These are phyloP conservation scores for Colletotrichum phormii DNA, from an alignment of 2,329 filamentous ascomycete species.

Conservation along the genomic window DNA sequence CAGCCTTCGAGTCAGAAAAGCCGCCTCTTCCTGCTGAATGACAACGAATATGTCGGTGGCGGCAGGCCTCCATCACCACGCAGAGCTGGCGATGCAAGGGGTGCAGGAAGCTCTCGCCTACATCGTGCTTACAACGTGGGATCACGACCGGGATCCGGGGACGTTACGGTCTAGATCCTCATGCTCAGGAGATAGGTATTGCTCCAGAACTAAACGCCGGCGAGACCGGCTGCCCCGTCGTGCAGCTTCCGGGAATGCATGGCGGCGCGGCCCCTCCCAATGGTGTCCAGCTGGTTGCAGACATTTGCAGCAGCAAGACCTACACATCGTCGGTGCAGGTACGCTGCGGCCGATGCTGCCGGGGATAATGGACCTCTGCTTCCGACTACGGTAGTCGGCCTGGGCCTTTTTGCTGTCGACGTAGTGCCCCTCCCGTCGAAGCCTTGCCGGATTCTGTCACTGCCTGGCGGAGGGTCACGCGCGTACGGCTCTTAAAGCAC, in stretches of 20 bases:
- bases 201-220: slow-evolving; percentile 1
- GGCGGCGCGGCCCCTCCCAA: background rate
- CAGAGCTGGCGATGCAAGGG: slow-evolving; percentile 23
- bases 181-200: background rate
- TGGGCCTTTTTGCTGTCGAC: background rate
- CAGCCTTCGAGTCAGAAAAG: background rate
- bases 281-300: background rate
- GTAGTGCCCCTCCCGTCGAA: background rate
- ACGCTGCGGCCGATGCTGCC: background rate
- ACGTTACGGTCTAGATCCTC: background rate
- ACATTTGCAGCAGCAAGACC: background rate
- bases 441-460: background rate
- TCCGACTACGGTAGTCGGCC: slow-evolving; percentile 1
- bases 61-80: background rate
- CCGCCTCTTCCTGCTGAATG: background rate
- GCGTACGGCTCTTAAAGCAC: background rate
- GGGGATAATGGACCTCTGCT: background rate
- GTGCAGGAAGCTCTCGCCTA: background rate
- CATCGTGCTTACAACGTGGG: background rate
- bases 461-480: background rate
- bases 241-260: slow-evolving; percentile 1
- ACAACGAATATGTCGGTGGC: background rate
- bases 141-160: background rate
- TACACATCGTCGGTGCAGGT: background rate
- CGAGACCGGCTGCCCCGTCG: background rate